phyloP scores from a whole-genome alignment of 352 stramenopile genomes.

The Lagenidium giganteum region DNA sequence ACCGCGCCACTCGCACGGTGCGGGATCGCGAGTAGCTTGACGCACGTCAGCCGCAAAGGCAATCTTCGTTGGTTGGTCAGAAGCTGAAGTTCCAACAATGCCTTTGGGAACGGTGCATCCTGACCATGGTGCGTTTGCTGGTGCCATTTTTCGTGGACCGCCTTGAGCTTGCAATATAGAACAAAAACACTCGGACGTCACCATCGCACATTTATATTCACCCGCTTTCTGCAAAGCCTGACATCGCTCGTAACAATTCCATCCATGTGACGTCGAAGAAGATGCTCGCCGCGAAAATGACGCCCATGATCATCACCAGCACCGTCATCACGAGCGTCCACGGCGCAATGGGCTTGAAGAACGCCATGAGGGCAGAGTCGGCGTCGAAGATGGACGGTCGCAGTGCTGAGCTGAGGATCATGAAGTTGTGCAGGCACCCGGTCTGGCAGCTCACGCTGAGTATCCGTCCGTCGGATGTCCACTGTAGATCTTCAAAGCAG shows the following conservation, averaged over 20 bases:
- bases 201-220: too few relatives aligned
- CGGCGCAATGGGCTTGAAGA: conserved; percentile 57
- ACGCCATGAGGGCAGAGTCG: conserved; percentile 47
- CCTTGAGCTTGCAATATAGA: too few relatives aligned
- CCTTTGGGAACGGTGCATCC: too few relatives aligned
- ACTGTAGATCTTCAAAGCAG: conserved; percentile 75
- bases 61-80: too few relatives aligned
- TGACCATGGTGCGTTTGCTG: too few relatives aligned
- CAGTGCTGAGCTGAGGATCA: conserved; percentile 67
- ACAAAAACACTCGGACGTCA: too few relatives aligned
- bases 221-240: conserved; percentile 46
- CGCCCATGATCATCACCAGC: conserved; percentile 34
- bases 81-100: too few relatives aligned
- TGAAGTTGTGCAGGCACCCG: conserved; percentile 90
- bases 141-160: too few relatives aligned
- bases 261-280: conserved; percentile 41
- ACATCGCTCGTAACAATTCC: conserved; percentile 58
- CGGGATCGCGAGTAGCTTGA: too few relatives aligned
- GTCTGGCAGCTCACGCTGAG: conserved; percentile 81
- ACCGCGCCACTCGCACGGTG: too few relatives aligned
- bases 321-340: conserved; percentile 61
- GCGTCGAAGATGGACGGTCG: conserved; percentile 52
- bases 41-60: too few relatives aligned
- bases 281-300: conserved; percentile 42
- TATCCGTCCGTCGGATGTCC: conserved; percentile 88